Evolutionary conservation across 768 basidiomycete genomes (phyloP), one percentile per base, ranked within the genome.

Genomic region (Termitomyces sp.): DNA sequence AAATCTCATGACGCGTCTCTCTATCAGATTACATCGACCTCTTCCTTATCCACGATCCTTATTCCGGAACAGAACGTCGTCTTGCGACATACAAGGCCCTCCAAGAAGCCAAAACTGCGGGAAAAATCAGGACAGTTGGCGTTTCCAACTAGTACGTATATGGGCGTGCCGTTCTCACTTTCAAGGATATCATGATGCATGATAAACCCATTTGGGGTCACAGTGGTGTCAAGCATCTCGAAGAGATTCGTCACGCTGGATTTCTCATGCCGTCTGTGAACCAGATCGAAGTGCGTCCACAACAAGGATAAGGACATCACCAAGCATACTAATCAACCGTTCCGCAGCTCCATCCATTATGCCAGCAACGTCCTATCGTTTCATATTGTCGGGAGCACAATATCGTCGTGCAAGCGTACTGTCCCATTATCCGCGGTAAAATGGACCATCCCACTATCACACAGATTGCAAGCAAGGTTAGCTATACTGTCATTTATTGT

Each of bases 301-400:
- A n/a, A n/a, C n/a, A n/a, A n/a, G n/a, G n/a, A n/a, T n/a, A n/a
- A 42, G 38, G 41, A 49, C 22, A 45, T 35, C 8, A 32, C 35
- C 35, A 19, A 46, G 44, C 12, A 24, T 37, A 38, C 48, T 3
- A 7, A 26, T 37, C 15, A 26, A 21, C 32, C 19, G 28, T 41
- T 5, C 45, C 37, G n/a, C 61, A 91, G 89, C 73, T 92, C 19
- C 90, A 92, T 59, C 90, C 90, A 0, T 78, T 85, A 56, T 93
- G 89, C 69, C 92, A 94, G 65, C 92, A 93, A 62, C 78, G 75
- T 41, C 77, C 82, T 7, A 90, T 94, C 54, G 88, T 88, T 17
- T 77, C 84, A 5, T 94, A 88, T 66, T 92, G 90, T 70, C 67
- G 69, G 21, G 67, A 75, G 40, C 71, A 86, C 61, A 70, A 70